phyloP scores from a whole-genome alignment of 139 green algal species.

The Micractinium conductrix region DNA sequence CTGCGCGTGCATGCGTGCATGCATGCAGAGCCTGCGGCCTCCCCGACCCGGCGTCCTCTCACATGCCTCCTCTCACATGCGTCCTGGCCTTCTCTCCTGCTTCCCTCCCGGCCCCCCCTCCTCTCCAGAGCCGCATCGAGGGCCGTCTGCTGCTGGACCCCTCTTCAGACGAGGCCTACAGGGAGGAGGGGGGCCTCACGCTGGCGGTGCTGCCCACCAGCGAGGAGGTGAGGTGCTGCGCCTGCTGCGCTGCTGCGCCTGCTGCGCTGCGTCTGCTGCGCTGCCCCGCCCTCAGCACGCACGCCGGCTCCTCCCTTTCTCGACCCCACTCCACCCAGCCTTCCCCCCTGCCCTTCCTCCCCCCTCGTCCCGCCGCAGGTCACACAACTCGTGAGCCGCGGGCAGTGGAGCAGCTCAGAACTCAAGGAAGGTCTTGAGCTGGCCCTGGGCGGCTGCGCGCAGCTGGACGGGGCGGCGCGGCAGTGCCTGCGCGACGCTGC shows the following conservation, averaged over 20 bases:
- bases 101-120: not conserved
- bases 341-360: not conserved
- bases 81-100: too few species aligned
- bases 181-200: conserved; percentile 56
- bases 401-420: conserved; percentile 53
- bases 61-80: too few species aligned
- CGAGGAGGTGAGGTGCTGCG: conserved; percentile 54
- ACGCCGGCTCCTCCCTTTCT: not conserved
- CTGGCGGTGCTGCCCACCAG: conserved; percentile 61
- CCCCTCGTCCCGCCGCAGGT: conserved; percentile 41
- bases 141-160: conserved; percentile 74
- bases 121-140: conserved; percentile 45
- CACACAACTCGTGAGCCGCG: conserved; percentile 60
- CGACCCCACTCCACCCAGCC: not conserved
- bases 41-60: too few species aligned
- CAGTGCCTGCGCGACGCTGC: conserved; percentile 37
- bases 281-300: not conserved
- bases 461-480: conserved; percentile 59
- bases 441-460: conserved; percentile 73
- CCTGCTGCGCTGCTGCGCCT: too few species aligned
- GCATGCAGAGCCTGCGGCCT: too few species aligned
- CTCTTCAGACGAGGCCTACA: conserved; percentile 48
- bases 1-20: too few species aligned
- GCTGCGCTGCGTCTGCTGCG: too few species aligned
- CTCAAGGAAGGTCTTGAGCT: conserved; percentile 64